phyloP scores from a whole-genome alignment of 2,329 filamentous ascomycete genomes.

The Aspergillus floridensis region DNA sequence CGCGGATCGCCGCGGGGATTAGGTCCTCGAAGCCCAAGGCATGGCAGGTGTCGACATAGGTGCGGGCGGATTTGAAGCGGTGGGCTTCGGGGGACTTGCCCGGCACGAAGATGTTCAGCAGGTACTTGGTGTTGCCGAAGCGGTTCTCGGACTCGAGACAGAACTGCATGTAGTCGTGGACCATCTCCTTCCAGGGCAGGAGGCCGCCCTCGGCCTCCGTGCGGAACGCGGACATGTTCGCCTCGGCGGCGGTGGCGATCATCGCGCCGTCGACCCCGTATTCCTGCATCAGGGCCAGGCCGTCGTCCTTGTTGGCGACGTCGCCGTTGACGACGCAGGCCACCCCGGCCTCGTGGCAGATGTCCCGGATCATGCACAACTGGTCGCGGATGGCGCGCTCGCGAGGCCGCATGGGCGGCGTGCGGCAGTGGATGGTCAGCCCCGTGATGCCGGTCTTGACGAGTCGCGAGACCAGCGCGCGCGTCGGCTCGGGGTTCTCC shows the following conservation, averaged over 20 bases:
- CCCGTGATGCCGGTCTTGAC: constrained; percentile 87
- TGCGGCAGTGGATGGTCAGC: constrained; percentile 91
- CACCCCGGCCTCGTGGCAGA: constrained; percentile 81
- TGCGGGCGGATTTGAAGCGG: constrained; percentile 63
- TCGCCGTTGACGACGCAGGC: constrained; percentile 97
- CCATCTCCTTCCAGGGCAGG: constrained; percentile 73
- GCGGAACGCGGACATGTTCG: constrained; percentile 86
- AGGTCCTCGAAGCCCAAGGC: constrained; percentile 64
- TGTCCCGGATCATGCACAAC: constrained; percentile 73
- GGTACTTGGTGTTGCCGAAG: constrained; percentile 89
- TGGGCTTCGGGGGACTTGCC: constrained; percentile 68
- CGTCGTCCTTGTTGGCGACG: constrained; percentile 72
- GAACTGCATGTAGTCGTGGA: constrained; percentile 69
- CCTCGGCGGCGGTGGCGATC: constrained; percentile 92
- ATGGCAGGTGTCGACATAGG: constrained; percentile 67
- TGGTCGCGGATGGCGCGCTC: constrained; percentile 85
- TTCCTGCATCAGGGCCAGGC: constrained; percentile 66
- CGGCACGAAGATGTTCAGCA: constrained; percentile 80
- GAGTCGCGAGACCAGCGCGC: constrained; percentile 71
- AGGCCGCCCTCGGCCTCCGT: constrained; percentile 65
- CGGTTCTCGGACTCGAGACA: constrained; percentile 78
- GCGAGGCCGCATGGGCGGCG: constrained; percentile 88
- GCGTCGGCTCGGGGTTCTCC: constrained; percentile 67
- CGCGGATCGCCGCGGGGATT: constrained; percentile 59
- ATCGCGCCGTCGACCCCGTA: constrained; percentile 91